phyloP scores from a whole-genome alignment of 805 yeast genomes.

The Starmera amethionina region DNA sequence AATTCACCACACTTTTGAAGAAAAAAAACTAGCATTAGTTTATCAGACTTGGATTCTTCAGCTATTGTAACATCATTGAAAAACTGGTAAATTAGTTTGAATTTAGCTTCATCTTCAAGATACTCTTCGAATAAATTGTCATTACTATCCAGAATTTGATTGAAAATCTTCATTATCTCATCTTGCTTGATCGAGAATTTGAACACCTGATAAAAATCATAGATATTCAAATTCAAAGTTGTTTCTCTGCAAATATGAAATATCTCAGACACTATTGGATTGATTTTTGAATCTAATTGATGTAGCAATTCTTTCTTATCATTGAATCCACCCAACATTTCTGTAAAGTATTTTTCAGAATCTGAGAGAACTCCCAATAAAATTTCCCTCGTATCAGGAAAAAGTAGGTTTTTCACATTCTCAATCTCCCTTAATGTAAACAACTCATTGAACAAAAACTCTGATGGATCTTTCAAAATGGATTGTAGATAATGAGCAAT shows the following conservation, averaged over 20 bases:
- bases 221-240: constrained; percentile 53
- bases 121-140: constrained; percentile 10
- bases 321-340: constrained; percentile 6
- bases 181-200: constrained; percentile 34
- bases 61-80: constrained; percentile 18
- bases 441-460: constrained; percentile 29
- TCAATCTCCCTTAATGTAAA: constrained; percentile 26
- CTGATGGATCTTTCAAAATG: constrained; percentile 6
- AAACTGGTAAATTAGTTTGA: constrained; percentile 16
- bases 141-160: constrained; percentile 11
- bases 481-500: constrained; percentile 11
- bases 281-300: constrained; percentile 26
- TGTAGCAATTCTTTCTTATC: constrained; percentile 6
- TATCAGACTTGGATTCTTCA: constrained; percentile 46
- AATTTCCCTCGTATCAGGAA: constrained; percentile 33
- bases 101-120: constrained; percentile 17
- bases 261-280: constrained; percentile 47
- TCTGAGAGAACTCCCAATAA: constrained; percentile 31
- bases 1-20: constrained; percentile 66
- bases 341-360: constrained; percentile 22
- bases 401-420: constrained; percentile 26
- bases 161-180: constrained; percentile 17
- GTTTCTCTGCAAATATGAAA: constrained; percentile 75
- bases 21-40: constrained; percentile 59
- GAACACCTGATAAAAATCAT: constrained; percentile 58